Evolutionary conservation across 192 early-diverging fungal genomes (phyloP).

Genomic region (Lunasporangiospora selenospora): DNA sequence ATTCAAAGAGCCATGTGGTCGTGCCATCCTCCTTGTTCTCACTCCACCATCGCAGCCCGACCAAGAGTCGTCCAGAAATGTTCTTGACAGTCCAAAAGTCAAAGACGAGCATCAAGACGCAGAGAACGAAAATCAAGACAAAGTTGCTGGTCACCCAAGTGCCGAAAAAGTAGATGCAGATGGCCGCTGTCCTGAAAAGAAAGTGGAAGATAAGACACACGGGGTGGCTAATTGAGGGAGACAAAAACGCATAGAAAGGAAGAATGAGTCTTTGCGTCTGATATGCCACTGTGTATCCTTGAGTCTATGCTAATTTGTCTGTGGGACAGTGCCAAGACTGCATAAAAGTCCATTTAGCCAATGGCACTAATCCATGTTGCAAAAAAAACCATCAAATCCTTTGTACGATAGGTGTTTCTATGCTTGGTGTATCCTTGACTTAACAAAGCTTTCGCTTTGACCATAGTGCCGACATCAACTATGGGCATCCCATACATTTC

Average conservation of each 20-base stretch:
- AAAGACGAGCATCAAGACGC: constrained; percentile 90
- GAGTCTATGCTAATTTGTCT: too few species aligned
- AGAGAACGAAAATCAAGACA: constrained; percentile 90
- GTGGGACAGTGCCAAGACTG: too few species aligned
- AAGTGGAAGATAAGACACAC: constrained; percentile 90
- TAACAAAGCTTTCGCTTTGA: too few species aligned
- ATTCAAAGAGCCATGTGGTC: constrained; percentile 97
- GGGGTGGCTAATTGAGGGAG: constrained; percentile 73
- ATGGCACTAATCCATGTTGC: too few species aligned
- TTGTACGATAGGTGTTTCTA: too few species aligned
- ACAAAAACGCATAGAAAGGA: neutral
- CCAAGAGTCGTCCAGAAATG: constrained; percentile 93
- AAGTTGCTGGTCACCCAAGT: constrained; percentile 85
- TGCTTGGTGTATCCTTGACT: too few species aligned
- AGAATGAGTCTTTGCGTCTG: too few species aligned
- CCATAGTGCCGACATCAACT: too few species aligned
- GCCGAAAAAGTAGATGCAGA: constrained; percentile 87
- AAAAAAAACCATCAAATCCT: too few species aligned
- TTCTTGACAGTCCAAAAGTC: constrained; percentile 99
- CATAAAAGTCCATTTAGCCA: too few species aligned
- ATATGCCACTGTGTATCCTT: too few species aligned
- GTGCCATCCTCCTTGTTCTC: constrained; percentile 96
- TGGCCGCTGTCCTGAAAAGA: constrained; percentile 82
- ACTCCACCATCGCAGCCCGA: constrained; percentile 99
- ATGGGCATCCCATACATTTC: too few species aligned